Base-by-base conservation (phyloP, 2,329 filamentous ascomycete genomes). In the Setomelanomma holmii region DNA sequence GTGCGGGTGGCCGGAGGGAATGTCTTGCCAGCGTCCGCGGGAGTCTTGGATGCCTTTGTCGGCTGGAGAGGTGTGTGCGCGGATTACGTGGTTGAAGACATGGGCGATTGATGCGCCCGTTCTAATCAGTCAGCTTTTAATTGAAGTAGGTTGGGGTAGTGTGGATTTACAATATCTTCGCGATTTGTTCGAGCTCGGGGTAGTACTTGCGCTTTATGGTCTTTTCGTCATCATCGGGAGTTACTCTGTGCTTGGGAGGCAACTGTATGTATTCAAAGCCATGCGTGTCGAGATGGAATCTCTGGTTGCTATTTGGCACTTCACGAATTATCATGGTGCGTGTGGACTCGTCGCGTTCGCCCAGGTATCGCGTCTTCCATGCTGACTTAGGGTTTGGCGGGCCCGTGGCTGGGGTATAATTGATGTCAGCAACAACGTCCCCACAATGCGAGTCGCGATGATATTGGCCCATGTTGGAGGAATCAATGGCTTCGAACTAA, bases 11-110 rank as follows among this genome's bases (percentile, higher is more conserved):
- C 58, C 55, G 0, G 62, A 48, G 23, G 62, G 60, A 2, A 65
- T 58, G 36, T 60, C 55, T 50, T 64, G 60, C 45, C 79, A 80
- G 1, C 81, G 78, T 0, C 76, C 76, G 49, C 74, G 70, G 5
- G 79, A 70, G 3, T 83, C 77, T 50, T 71, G 66, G 0, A 75
- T 53, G 40, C 60, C 71, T 0, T 79, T 77, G 33, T 79, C 76
- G 1, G 66, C 68, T 0, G 79, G 80, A 0, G 83, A 75, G 56
- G 82, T 76, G 61, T 78, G 74, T 3, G 68, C 63, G 57, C 78
- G 79, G 33, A 76, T 76, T 14, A 71, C 75, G 27, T 72, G 74
- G 21, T 66, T 66, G 47, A 63, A 64, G 78, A 79, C 17, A 40
- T 63, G 49, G 17, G 55, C 58, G 20, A 46, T 51, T 16, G 55